A percentile compares a stretch with the other conserved stretches of the same genome.
Conservation (phyloP, 352 stramenopile genomes). For the Pythium monospermum region DNA sequence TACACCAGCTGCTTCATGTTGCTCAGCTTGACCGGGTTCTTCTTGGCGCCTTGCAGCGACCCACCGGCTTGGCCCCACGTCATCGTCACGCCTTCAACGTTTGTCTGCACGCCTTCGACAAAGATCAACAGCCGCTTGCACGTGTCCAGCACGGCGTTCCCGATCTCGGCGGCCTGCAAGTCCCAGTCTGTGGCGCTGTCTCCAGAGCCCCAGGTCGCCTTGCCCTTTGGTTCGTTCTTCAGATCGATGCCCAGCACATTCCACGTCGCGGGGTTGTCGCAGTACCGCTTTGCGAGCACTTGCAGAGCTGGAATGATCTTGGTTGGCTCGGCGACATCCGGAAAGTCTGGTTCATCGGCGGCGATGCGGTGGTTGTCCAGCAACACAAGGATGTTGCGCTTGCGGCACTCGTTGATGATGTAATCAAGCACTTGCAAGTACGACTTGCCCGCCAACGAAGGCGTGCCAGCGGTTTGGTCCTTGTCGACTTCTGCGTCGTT, state of each 20-base stretch:
- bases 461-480: slow-evolving; percentile 39
- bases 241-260: slow-evolving; percentile 75
- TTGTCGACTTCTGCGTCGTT: slow-evolving; percentile 37
- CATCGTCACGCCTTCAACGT: slow-evolving; percentile 50
- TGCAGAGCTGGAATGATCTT: slow-evolving; percentile 55
- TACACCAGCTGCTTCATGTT: slow-evolving; percentile 73
- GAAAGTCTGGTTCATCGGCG: slow-evolving; percentile 50
- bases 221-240: slow-evolving; percentile 77
- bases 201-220: slow-evolving; percentile 56
- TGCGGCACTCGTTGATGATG: slow-evolving; percentile 44
- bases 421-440: slow-evolving; percentile 61
- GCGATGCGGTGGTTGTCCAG: slow-evolving; percentile 65
- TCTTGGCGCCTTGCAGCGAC: slow-evolving; percentile 51
- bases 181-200: slow-evolving; percentile 62
- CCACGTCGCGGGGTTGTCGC: slow-evolving; percentile 50
- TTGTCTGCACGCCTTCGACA: slow-evolving; percentile 69
- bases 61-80: slow-evolving; percentile 58
- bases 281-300: slow-evolving; percentile 56
- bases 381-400: slow-evolving; percentile 66
- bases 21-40: slow-evolving; percentile 56
- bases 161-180: slow-evolving; percentile 52
- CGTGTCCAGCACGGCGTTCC: slow-evolving; percentile 58
- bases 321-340: slow-evolving; percentile 41
- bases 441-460: slow-evolving; percentile 37
- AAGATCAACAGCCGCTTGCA: slow-evolving; percentile 65